Evolutionary conservation across 2,329 filamentous ascomycete species (phyloP), one percentile per base, ranked within the genome.

Genomic region (Botrytis cinerea): DNA sequence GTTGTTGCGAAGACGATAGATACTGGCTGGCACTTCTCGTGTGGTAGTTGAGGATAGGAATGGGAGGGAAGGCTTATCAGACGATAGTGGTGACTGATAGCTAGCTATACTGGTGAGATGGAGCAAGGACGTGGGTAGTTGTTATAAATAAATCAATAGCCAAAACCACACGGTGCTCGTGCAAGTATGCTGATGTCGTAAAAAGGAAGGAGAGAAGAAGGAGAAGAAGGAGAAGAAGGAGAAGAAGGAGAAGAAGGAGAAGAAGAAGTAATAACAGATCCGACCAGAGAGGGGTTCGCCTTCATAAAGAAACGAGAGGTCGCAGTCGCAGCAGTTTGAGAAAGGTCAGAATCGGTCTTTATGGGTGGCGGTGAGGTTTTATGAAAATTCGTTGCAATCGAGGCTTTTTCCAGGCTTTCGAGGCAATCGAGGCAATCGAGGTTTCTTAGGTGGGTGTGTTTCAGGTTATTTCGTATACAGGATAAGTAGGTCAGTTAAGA

Each of bases 331-430:
- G 51, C 51, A 57, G 67, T 70, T 60, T 70, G 32, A 70, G 51
- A 59, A 70, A n/a, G 51, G 67, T 57, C 48, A 45, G 38, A 60
- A 59, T 51, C 18, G n/a, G 20, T 54, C 57, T 54, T 35, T 46
- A 71, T 70, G 46, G 74, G 75, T 75, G 75, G 77, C 76, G 77
- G 76, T 77, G 76, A 77, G 76, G 78, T 77, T 78, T 78, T 78
- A 79, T 74, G 64, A 54, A 67, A 67, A 40, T 48, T 20, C 28
- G 2, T 62, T 43, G 60, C 25, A 73, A 73, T 62, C 71, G 61
- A 72, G 70, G 60, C 25, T 59, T 64, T 59, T 40, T 2, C 25
- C 45, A 48, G 28, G n/a, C 28, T n/a, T 51, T 66, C 45, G 64
- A 28, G 46, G n/a, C 5, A 67, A 54, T 66, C 45, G 64, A 28